phyloP scores from a whole-genome alignment of 371 early-diverging fungal genomes.

The Apophysomyces sp. region DNA sequence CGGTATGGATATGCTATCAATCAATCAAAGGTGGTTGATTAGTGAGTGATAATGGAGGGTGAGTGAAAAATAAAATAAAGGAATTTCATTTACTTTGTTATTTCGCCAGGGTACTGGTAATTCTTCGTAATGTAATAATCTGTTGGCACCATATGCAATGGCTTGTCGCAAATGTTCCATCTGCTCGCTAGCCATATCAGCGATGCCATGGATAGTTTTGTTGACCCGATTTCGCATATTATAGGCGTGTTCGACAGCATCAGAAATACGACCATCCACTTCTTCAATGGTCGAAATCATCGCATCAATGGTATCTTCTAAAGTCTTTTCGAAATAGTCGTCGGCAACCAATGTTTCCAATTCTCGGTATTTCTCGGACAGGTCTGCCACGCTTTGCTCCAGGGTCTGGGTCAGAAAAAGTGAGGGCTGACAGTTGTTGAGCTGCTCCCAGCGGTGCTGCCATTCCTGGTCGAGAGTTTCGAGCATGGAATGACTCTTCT shows the following conservation, averaged over 20 bases:
- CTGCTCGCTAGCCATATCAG: constrained; percentile 38
- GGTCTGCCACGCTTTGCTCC: constrained; percentile 21
- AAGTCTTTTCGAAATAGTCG: constrained; percentile 29
- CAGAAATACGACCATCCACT: constrained; percentile 41
- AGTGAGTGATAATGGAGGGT: background rate
- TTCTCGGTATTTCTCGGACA: constrained; percentile 25
- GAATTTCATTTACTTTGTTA: constrained; percentile 31
- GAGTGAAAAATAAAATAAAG: background rate
- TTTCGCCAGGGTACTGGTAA: constrained; percentile 48
- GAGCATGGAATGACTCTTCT: constrained; percentile 26
- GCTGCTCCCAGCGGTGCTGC: constrained; percentile 28
- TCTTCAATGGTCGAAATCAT: constrained; percentile 49
- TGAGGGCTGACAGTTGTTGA: constrained; percentile 7
- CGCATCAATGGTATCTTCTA: constrained; percentile 46
- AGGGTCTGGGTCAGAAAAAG: constrained; percentile 8
- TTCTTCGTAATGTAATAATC: constrained; percentile 45
- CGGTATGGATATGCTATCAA: constrained; percentile 54
- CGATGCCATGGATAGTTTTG: constrained; percentile 37
- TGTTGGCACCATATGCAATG: constrained; percentile 34
- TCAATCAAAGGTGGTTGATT: background rate
- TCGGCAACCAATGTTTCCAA: constrained; percentile 14
- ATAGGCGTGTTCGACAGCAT: constrained; percentile 35
- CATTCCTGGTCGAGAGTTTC: constrained; percentile 39
- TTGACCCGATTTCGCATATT: constrained; percentile 36
- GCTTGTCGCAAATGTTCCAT: constrained; percentile 44